Percentiles rank a stretch among this genome's conserved stretches.
phyloP scores from a whole-genome alignment of 331 rosid species.

The Erythrophleum ivorense region DNA sequence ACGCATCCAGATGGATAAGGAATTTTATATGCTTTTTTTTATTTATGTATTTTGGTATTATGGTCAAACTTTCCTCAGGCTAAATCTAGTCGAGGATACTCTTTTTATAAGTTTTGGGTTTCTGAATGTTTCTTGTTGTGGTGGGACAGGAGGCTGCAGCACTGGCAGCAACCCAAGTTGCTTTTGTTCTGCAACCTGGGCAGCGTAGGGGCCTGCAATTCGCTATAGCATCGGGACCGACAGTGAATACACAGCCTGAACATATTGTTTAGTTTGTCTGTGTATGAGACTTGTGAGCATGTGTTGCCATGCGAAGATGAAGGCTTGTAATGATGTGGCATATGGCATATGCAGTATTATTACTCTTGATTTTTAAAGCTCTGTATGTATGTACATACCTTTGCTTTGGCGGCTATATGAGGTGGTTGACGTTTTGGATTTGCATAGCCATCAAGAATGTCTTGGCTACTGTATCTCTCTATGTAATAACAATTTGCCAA shows the following conservation, averaged over 20 bases:
- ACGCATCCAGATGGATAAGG: neutral
- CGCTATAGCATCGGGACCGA: constrained; percentile 73
- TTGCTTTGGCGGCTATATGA: neutral
- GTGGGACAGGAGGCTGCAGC: constrained; percentile 87
- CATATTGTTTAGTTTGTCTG: constrained; percentile 52
- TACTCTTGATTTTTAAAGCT: constrained; percentile 37
- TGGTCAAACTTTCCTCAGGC: neutral
- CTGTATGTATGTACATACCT: constrained; percentile 36
- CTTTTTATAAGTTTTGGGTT: neutral
- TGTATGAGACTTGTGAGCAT: too few species aligned
- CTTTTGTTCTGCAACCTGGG: constrained; percentile 87
- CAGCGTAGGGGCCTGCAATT: constrained; percentile 84
- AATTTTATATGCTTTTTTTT: neutral
- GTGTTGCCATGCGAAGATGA: constrained; percentile 33
- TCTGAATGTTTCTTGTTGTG: constrained; percentile 29
- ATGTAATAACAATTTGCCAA: neutral
- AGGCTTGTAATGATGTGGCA: constrained; percentile 40
- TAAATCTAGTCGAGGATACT: neutral
- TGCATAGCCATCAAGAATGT: neutral
- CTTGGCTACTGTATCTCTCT: neutral
- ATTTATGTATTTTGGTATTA: too few species aligned
- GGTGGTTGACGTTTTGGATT: neutral
- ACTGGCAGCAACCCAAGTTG: constrained; percentile 95
- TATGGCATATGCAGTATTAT: constrained; percentile 30
- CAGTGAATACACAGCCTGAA: constrained; percentile 56